Evolutionary conservation across 345 rosid genomes (phyloP).

Genomic region (Sonneratia alba): DNA sequence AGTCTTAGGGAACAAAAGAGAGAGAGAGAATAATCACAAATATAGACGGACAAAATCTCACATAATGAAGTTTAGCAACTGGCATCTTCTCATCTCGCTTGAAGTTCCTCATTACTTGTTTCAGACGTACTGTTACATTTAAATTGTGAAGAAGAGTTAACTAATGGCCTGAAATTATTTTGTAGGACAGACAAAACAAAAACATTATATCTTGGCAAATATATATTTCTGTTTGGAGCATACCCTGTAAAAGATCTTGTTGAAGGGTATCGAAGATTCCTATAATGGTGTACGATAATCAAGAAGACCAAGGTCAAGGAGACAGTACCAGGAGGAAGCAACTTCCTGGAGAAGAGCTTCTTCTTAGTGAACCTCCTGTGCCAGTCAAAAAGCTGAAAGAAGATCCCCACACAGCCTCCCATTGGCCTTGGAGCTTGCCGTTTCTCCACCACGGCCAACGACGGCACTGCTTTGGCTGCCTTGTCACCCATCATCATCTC

Average conservation of each 20-base stretch:
- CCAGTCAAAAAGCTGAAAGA: constrained; percentile 90
- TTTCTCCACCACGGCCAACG: constrained; percentile 64
- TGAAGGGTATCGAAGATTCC: background rate
- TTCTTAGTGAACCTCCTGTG: constrained; percentile 73
- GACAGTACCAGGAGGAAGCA: constrained; percentile 59
- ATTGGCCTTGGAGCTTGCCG: constrained; percentile 38
- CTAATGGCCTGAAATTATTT: background rate
- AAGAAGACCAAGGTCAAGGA: background rate
- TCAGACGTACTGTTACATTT: constrained; percentile 35
- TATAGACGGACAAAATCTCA: constrained; percentile 14
- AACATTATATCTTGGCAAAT: background rate
- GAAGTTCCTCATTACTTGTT: constrained; percentile 51
- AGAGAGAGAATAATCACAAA: background rate
- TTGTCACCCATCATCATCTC: constrained; percentile 37
- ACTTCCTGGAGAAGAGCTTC: constrained; percentile 65
- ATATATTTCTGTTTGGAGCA: background rate
- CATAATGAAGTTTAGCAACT: constrained; percentile 60
- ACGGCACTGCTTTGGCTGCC: constrained; percentile 26
- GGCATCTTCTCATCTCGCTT: constrained; percentile 85
- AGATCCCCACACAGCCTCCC: constrained; percentile 85
- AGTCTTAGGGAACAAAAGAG: background rate
- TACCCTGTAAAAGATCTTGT: background rate
- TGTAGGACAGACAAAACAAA: background rate
- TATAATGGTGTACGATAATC: background rate
- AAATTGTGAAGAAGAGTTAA: background rate